Evolutionary conservation across 306 rosid genomes (phyloP).

Genomic region (Corylus americana): DNA sequence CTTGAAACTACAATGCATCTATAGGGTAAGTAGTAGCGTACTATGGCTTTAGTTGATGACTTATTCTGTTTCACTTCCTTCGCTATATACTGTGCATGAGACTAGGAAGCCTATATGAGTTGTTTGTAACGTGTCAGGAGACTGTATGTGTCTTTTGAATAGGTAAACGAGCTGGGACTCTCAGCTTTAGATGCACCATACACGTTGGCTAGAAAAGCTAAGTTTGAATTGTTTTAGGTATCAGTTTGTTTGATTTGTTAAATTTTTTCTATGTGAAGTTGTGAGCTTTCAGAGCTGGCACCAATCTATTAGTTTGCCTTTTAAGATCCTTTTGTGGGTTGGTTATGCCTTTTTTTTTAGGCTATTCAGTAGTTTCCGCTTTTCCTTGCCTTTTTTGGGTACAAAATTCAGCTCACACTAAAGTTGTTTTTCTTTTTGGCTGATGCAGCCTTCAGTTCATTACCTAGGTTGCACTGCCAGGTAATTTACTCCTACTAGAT

Average conservation of each 20-base stretch:
- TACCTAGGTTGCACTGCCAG: neutral
- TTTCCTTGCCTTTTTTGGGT: neutral
- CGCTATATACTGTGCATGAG: neutral
- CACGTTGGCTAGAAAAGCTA: neutral
- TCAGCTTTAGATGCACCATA: neutral
- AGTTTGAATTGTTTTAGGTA: neutral
- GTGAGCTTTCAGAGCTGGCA: neutral
- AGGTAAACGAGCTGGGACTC: neutral
- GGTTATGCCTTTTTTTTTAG: conserved; percentile 6
- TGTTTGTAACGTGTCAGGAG: neutral
- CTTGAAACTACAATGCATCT: too few species aligned
- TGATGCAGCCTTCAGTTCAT: neutral
- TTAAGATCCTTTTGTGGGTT: conserved; percentile 19
- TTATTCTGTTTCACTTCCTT: too few species aligned
- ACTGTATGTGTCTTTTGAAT: neutral
- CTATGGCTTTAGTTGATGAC: too few species aligned
- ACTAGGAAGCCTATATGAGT: neutral
- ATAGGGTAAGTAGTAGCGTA: too few species aligned
- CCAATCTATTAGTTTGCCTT: neutral
- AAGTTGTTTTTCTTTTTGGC: neutral
- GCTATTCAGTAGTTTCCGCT: neutral
- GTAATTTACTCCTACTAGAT: neutral
- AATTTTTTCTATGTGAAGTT: neutral
- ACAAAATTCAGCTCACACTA: neutral
- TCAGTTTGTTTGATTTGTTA: neutral